Base-by-base conservation (phyloP, 768 basidiomycete species). In the Mycena epipterygia region DNA sequence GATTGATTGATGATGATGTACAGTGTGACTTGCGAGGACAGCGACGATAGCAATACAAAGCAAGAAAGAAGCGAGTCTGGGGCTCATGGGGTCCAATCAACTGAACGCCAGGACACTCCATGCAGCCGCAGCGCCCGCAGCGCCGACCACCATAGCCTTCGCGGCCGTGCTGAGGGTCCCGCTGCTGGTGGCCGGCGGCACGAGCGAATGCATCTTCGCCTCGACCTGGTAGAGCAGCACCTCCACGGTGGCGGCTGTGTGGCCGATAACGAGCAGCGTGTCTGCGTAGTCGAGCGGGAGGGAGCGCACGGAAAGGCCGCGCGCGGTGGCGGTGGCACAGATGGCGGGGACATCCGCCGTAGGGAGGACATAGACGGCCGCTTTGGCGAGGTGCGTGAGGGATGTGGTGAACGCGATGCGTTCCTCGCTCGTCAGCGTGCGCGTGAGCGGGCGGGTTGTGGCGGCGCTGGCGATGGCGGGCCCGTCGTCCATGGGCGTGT, bases 341-440 rank as follows among this genome's bases (percentile, higher is more conserved):
- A 89, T 81, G 25, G 70, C 76, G 23, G 82, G 77, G 23, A 89
- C 77, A 66, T 89, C 88, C 8, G 77, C 77, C 58, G 82, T 82
- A 19, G 86, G 84, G 29, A 90, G 75, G 48, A 85, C 81, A 71
- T 88, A 86, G 41, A 89, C 79, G 5, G 83, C 86, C 4, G 90
- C 89, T 33, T 84, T 74, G 2, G 84, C 85, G 71, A 78, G 80
- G 66, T 76, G 75, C 29, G 77, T 76, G 62, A 91, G 83, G 56
- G 81, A 83, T 9, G 84, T 77, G 29, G 90, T 75, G 79, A 91
- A 91, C 12, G 76, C 58, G 52, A 85, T 82, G 30, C 90, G 88
- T 73, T 90, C 84, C 61, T 85, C 85, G 29, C 82, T 73, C 67
- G 88, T 89, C 85, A 90, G 86, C 2, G 85, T 81, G 35, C 89